Conservation (phyloP, 306 rosid genomes). For the Begonia peltatifolia region DNA sequence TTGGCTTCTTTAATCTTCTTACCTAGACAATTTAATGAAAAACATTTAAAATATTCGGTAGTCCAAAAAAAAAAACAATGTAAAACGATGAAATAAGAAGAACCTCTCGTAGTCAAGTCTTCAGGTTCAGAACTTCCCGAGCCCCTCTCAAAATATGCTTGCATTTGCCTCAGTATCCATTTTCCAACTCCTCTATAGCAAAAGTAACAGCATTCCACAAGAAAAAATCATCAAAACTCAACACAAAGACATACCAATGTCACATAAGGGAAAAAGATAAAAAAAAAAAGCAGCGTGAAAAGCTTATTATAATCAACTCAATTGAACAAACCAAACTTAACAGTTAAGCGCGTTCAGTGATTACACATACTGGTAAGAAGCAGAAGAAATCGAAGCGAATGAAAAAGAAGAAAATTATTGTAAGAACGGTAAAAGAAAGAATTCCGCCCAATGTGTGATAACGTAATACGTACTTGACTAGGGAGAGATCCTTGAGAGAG, state of each 20-base stretch:
- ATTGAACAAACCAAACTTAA: background rate
- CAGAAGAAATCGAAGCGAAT: background rate
- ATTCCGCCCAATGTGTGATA: too few species aligned
- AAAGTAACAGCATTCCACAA: background rate
- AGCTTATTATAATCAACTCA: background rate
- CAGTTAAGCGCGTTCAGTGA: background rate
- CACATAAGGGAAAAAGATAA: background rate
- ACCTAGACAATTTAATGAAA: constrained; percentile 23
- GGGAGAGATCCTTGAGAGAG: constrained; percentile 63
- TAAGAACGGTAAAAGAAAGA: background rate
- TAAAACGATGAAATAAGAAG: background rate
- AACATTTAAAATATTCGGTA: constrained; percentile 4
- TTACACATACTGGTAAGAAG: background rate
- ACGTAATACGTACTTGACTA: constrained; percentile 38
- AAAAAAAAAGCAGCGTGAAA: background rate
- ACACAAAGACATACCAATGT: background rate
- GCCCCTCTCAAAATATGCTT: constrained; percentile 51
- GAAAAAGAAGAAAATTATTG: background rate
- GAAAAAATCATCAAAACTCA: too few species aligned
- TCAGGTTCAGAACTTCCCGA: constrained; percentile 45
- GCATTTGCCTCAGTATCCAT: constrained; percentile 75
- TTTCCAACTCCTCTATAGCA: constrained; percentile 81
- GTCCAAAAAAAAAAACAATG: background rate
- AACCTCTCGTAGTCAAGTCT: constrained; percentile 39
- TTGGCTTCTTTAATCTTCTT: constrained; percentile 37